These are phyloP conservation scores for Microdochium bolleyi DNA, from an alignment of 2,329 filamentous ascomycete species.

Conservation along the genomic window DNA sequence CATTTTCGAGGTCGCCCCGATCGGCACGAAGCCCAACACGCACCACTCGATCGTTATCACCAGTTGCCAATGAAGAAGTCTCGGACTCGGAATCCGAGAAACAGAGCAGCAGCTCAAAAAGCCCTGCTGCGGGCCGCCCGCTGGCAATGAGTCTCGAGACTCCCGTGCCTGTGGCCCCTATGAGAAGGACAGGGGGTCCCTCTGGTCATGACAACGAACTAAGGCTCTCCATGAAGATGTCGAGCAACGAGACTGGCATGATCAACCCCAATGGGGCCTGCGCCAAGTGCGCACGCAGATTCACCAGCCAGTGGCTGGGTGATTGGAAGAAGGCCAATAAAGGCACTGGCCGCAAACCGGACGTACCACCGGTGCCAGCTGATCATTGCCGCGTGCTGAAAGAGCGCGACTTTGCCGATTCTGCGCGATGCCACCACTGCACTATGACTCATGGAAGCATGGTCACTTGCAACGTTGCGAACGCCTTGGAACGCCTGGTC, in stretches of 20 bases:
- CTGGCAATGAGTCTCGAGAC: no score
- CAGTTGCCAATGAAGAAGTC: no score
- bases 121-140: no score
- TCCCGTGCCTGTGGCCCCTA: no score
- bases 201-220: background rate
- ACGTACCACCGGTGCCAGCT: background rate
- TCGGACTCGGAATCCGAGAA: no score
- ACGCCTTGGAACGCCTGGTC: background rate
- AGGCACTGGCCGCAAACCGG: no score
- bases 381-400: background rate
- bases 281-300: background rate
- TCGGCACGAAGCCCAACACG: no score
- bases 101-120: no score
- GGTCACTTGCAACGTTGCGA: background rate
- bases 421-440: background rate
- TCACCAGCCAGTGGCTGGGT: background rate
- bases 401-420: background rate
- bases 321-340: background rate
- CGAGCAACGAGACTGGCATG: background rate
- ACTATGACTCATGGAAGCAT: background rate
- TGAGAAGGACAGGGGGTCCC: no score
- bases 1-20: no score
- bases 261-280: background rate
- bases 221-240: background rate
- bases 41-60: no score